phyloP scores from a whole-genome alignment of 805 yeast genomes.

The Lipomyces kockii region DNA sequence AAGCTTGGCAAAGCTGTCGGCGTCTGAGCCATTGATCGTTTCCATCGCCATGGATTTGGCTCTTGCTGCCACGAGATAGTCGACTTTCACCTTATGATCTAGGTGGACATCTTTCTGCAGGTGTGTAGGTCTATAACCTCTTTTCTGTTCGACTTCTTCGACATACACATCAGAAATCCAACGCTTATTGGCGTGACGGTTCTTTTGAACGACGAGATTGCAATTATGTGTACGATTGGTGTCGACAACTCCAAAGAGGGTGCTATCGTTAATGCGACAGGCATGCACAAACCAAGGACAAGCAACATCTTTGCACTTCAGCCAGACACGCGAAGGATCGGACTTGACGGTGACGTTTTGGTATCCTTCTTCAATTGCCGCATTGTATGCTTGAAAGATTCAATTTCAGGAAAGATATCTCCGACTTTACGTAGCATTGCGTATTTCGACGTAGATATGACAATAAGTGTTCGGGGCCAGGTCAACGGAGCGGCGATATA shows the following conservation, averaged over 20 bases:
- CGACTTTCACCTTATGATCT: slow-evolving; percentile 5
- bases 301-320: slow-evolving; percentile 1
- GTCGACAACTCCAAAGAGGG: background rate
- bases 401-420: slow-evolving; percentile 1
- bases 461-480: background rate
- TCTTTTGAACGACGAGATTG: too few relatives aligned
- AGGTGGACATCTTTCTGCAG: slow-evolving; percentile 2
- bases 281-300: slow-evolving; percentile 7
- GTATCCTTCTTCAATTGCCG: background rate
- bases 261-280: slow-evolving; percentile 1
- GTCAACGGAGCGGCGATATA: background rate
- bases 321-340: slow-evolving; percentile 1
- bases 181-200: too few relatives aligned
- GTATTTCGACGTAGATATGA: background rate
- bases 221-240: too few relatives aligned
- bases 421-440: background rate
- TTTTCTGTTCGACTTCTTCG: background rate
- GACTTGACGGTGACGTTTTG: background rate
- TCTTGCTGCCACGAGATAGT: too few relatives aligned
- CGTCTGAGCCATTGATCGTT: slow-evolving; percentile 3
- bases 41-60: slow-evolving; percentile 1
- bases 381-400: slow-evolving; percentile 1
- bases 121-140: background rate
- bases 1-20: slow-evolving; percentile 2
- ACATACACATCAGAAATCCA: slow-evolving; percentile 3